Evolutionary conservation across 805 yeast species (phyloP), one percentile per base, ranked within the genome.

Genomic region (Starmerella khaoyaiensis): DNA sequence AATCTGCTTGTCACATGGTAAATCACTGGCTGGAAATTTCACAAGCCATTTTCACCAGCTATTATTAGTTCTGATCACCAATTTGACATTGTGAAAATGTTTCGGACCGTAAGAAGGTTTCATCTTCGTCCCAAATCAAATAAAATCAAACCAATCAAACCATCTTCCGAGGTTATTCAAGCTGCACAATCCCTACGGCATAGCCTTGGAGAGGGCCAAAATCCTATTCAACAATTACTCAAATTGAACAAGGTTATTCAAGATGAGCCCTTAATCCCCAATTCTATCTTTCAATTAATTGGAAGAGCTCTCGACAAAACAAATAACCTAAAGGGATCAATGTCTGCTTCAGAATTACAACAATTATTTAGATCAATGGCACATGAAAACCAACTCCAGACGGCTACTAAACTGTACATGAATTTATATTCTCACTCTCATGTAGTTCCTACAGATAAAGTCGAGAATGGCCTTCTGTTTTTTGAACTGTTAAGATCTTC

Each of bases 381-480:
- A 6, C 16, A 23, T 3, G 28, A 39, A 11, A 34, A 22, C 8
- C 14, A 42, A 3, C 39, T 41, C 15, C 35, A 42, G 6, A 39
- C 46, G 14, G 42, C 47, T 3, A 46, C 55, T 1, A 36, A 36
- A 37, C 43, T 52, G 12, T 53, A 48, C 36, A 26, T 51, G 31
- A 37, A 37, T 9, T 34, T 53, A 8, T 41, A 45, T 32, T 42
- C 46, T n/a, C 40, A 44, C 19, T 20, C 49, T 7, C 30, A 31
- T 14, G 18, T 50, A 3, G 14, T 35, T 5, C 16, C 22, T 0
- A 23, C 23, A 3, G 45, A 40, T 8, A 36, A 37, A 14, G 35
- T 49, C 3, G 33, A 36, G 21, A 54, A 53, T 30, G 56, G 54
- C 2, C 18, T 44, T 23, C 29, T 37, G 4, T 56, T 45, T 39